phyloP scores from a whole-genome alignment of 108 stramenopile genomes.

The Skeletonema marinoi region DNA sequence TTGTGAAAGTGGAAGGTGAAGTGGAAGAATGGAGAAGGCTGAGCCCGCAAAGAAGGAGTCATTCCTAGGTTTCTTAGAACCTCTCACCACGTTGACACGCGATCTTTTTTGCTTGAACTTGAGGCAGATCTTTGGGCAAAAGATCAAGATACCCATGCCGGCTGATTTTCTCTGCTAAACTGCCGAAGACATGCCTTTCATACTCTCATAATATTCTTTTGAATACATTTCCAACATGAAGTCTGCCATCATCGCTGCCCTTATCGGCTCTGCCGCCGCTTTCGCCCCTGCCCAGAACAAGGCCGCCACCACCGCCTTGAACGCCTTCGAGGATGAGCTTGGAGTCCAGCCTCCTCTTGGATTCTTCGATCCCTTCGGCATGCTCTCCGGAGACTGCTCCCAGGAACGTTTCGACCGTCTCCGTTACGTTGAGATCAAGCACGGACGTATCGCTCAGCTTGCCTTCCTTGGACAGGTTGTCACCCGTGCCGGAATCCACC shows the following conservation, averaged over 20 bases:
- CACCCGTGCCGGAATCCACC: constrained; percentile 50
- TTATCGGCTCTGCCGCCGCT: constrained; percentile 30
- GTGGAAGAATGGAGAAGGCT: too few species aligned
- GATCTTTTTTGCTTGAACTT: neutral
- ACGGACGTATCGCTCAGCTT: constrained; percentile 59
- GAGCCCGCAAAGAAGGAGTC: too few species aligned
- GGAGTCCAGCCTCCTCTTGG: too few species aligned
- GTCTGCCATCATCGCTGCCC: constrained; percentile 20
- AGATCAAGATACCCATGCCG: neutral
- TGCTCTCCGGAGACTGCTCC: neutral
- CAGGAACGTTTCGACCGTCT: constrained; percentile 50
- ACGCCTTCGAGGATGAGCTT: too few species aligned
- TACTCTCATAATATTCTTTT: neutral
- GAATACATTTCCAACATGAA: constrained; percentile 11
- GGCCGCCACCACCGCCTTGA: too few species aligned
- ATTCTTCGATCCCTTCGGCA: too few species aligned
- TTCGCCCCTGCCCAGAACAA: constrained; percentile 7
- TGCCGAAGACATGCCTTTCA: neutral
- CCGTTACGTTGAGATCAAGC: constrained; percentile 60
- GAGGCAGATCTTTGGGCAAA: neutral
- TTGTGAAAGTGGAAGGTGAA: neutral
- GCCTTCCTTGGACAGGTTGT: constrained; percentile 60
- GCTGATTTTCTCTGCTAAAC: neutral
- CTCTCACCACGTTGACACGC: neutral
- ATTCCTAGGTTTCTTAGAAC: too few species aligned